A percentile compares a stretch with the other conserved stretches of the same genome.
phyloP scores from a whole-genome alignment of 495 filamentous ascomycete genomes.

The Pyrenula massariospora region DNA sequence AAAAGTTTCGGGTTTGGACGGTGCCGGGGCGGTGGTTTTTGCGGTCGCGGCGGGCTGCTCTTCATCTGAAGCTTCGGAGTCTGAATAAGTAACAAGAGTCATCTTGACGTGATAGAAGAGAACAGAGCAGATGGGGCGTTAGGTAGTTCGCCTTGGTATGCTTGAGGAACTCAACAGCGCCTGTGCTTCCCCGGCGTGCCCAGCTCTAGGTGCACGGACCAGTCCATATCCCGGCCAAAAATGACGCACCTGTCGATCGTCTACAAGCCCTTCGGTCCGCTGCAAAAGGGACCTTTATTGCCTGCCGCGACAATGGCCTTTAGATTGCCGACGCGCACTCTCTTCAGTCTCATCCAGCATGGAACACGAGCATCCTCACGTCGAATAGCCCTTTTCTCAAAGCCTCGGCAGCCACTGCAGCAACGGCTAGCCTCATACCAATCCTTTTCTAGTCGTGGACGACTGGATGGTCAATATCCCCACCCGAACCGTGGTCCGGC shows the following conservation, averaged over 20 bases:
- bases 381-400: too few relatives aligned
- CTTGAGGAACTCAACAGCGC: neutral
- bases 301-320: too few relatives aligned
- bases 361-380: too few relatives aligned
- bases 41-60: constrained; percentile 24
- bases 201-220: too few relatives aligned
- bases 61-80: constrained; percentile 68
- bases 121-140: neutral
- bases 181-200: too few relatives aligned
- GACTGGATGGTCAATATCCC: neutral
- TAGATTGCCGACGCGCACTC: too few relatives aligned
- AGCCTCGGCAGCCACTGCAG: neutral
- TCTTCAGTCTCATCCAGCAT: too few relatives aligned
- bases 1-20: constrained; percentile 29
- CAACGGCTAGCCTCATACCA: neutral
- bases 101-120: constrained; percentile 26
- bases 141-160: neutral
- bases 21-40: constrained; percentile 16
- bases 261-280: too few relatives aligned
- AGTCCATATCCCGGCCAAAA: too few relatives aligned
- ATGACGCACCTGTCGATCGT: too few relatives aligned
- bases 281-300: too few relatives aligned
- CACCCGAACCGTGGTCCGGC: neutral
- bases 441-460: neutral
- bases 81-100: constrained; percentile 73